These are phyloP conservation scores for Leccinum imitatum DNA, from an alignment of 768 basidiomycete genomes.

Conservation along the genomic window DNA sequence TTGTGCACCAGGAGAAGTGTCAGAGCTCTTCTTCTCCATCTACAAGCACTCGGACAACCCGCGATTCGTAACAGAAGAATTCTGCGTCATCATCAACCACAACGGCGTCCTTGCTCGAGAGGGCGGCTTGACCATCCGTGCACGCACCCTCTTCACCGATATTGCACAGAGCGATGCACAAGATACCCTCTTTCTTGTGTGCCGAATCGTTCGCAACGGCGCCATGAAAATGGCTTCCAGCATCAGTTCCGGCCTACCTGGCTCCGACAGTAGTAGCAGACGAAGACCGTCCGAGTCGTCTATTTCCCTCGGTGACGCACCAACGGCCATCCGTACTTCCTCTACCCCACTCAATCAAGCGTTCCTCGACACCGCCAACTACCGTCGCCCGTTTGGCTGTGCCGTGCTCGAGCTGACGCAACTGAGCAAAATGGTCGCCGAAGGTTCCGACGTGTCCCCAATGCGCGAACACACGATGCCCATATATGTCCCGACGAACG, in stretches of 20 bases:
- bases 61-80: conserved; percentile 93
- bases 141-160: conserved; percentile 88
- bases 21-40: conserved; percentile 91
- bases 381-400: conserved; percentile 93
- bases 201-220: conserved; percentile 87
- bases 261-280: conserved; percentile 36
- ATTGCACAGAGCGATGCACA: conserved; percentile 84
- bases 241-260: conserved; percentile 46
- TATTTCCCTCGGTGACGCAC: conserved; percentile 36
- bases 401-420: conserved; percentile 87
- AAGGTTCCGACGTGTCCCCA: conserved; percentile 60
- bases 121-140: conserved; percentile 53
- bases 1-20: conserved; percentile 88
- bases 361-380: conserved; percentile 44
- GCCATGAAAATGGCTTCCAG: conserved; percentile 70
- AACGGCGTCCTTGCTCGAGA: conserved; percentile 86
- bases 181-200: conserved; percentile 86
- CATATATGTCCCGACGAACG: conserved; percentile 81
- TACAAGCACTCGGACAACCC: conserved; percentile 75
- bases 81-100: conserved; percentile 85
- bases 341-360: conserved; percentile 27
- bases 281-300: conserved; percentile 59
- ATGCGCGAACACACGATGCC: conserved; percentile 82
- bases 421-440: conserved; percentile 62
- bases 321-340: conserved; percentile 18